Evolutionary conservation across 1,284 basidiomycete genomes (phyloP), one percentile per base, ranked within the genome.

Genomic region (Gymnopus androsaceus): DNA sequence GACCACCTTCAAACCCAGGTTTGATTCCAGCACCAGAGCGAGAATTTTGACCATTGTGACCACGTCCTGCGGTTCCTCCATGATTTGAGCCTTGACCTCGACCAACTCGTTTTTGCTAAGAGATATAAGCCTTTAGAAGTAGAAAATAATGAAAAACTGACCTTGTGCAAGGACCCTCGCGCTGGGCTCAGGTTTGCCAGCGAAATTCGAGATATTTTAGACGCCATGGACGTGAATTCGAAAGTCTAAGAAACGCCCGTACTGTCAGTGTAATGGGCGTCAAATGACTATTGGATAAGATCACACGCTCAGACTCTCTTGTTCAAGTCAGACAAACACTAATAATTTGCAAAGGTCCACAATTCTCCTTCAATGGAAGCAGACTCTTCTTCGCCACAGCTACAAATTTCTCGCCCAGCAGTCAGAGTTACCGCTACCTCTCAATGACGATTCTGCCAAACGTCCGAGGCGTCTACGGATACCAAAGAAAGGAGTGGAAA

Each of bases 1-100:
- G 96, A 62, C 96, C 96, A 67, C 96, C 96, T 72, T 97, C 95
- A 64, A 98, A 99, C 5, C 88, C 87, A 28, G 85, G 79, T 62
- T 82, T 85, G 25, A 94, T 92, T n/a, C 94, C 92, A 64, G 92
- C 89, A 4, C 96, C 95, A 19, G 92, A 85, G 55, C 96, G 85
- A 41, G 95, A 90, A 59, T 95, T 96, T 72, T 97, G 95, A 66
- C 96, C 96, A 68, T 99, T 99, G 73, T 94, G 85, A 75, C 96
- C 96, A 54, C 94, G 84, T 60, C 94, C 94, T 3, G 95, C 88
- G 0, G 95, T 98, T 56, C 94, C 90, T 65, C 96, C 96, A 63
- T 92, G 84, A 28, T 90, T 90, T 1, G 94, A 95, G 19, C 90
- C 90, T 72, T 92, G 88, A 70, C 96, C 96, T 68, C 96, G 83